Percentiles rank a stretch among this genome's conserved stretches.
Conservation (phyloP, 306 rosid genomes). For the Acacia acuminata region DNA sequence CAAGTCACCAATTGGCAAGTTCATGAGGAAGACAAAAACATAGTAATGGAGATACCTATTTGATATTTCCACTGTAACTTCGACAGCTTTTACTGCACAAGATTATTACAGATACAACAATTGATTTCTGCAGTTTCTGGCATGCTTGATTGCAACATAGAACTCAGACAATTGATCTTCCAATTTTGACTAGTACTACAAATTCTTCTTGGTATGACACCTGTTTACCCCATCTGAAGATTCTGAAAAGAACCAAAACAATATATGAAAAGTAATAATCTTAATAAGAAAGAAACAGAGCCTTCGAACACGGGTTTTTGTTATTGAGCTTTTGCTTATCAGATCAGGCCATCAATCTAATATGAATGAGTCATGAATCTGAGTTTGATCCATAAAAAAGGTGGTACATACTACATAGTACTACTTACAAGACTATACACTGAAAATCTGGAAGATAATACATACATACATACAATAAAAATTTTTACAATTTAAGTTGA, state of each 20-base stretch:
- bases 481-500: conserved; percentile 43
- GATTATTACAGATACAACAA: background rate
- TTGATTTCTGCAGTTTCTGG: background rate
- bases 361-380: conserved; percentile 21
- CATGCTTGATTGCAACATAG: conserved; percentile 15
- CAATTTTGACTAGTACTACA: background rate
- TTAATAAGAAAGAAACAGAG: conserved; percentile 14
- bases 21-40: background rate
- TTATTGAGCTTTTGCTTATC: background rate
- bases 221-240: conserved; percentile 9
- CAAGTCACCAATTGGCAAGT: background rate
- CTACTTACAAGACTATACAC: conserved; percentile 40
- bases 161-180: background rate
- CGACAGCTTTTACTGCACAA: background rate
- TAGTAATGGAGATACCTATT: background rate
- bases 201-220: conserved; percentile 17
- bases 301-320: background rate
- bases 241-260: conserved; percentile 16
- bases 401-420: conserved; percentile 12
- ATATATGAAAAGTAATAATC: conserved; percentile 9
- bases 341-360: conserved; percentile 14
- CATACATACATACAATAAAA: background rate
- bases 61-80: background rate
- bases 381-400: conserved; percentile 20
- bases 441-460: background rate